Percentiles rank a stretch among this genome's conserved stretches.
These are phyloP conservation scores for Rhipidocladum racemiflorum DNA, from an alignment of 176 grass and related monocot genomes.

Conservation along the genomic window DNA sequence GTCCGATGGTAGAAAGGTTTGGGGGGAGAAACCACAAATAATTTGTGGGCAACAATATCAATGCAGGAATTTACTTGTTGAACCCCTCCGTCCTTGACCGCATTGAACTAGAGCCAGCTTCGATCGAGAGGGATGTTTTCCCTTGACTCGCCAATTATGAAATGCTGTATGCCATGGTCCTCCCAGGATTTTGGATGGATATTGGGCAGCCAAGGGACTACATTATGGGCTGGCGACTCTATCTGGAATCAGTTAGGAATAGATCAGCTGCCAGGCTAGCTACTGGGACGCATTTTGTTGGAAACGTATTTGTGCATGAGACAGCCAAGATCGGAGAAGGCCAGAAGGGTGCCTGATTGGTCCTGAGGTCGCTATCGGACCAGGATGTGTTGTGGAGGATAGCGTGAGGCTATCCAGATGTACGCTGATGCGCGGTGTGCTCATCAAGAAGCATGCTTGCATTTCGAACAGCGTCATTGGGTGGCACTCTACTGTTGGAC, in stretches of 20 bases:
- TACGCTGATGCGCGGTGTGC: constrained; percentile 1
- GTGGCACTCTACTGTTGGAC: constrained; percentile 48
- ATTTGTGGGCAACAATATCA: constrained; percentile 61
- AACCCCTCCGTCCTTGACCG: constrained; percentile 48
- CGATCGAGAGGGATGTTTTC: constrained; percentile 52
- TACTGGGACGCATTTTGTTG: constrained; percentile 28
- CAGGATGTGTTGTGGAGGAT: constrained; percentile 43
- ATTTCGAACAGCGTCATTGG: constrained; percentile 48
- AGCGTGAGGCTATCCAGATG: constrained; percentile 49
- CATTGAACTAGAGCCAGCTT: constrained; percentile 49
- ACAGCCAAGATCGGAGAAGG: constrained; percentile 52
- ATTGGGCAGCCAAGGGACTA: neutral
- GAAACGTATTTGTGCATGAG: constrained; percentile 48
- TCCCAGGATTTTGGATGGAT: constrained; percentile 58
- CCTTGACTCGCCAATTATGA: constrained; percentile 41
- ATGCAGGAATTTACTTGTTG: constrained; percentile 53
- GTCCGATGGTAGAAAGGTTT: constrained; percentile 47
- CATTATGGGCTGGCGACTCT: constrained; percentile 35
- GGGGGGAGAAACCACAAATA: constrained; percentile 41
- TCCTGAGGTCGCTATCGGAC: constrained; percentile 46
- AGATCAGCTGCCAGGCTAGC: constrained; percentile 39
- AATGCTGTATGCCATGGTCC: constrained; percentile 50
- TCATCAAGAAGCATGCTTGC: constrained; percentile 42
- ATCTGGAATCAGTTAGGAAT: constrained; percentile 46
- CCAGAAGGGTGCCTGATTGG: constrained; percentile 56